phyloP scores from a whole-genome alignment of 2,329 filamentous ascomycete genomes.

The Cytospora leucostoma region DNA sequence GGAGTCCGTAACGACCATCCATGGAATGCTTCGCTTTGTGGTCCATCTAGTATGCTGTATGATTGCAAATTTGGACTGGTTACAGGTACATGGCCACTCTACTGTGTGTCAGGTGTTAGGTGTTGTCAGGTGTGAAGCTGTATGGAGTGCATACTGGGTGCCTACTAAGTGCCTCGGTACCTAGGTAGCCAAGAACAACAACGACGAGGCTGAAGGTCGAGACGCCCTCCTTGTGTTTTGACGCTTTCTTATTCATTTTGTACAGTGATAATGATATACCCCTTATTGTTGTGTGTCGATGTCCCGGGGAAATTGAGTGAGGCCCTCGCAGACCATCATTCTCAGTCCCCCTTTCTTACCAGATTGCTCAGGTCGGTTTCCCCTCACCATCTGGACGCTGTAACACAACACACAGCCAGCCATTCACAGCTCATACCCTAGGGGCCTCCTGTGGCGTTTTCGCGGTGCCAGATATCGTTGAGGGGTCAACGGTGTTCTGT shows the following conservation, averaged over 20 bases:
- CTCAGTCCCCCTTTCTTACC: too few relatives aligned
- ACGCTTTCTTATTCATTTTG: neutral
- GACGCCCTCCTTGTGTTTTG: neutral
- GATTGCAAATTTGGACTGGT: neutral
- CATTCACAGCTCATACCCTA: constrained; percentile 17
- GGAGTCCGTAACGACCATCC: neutral
- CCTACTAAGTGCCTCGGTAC: too few relatives aligned
- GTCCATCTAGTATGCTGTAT: neutral
- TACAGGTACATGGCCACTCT: too few relatives aligned
- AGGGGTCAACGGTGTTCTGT: constrained; percentile 25
- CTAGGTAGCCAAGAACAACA: neutral
- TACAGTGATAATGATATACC: neutral
- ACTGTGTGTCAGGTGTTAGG: too few relatives aligned
- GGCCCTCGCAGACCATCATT: too few relatives aligned
- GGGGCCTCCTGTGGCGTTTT: constrained; percentile 24
- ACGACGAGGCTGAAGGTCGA: neutral
- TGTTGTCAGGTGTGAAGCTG: neutral
- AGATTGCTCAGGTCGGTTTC: neutral
- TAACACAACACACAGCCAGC: constrained; percentile 7
- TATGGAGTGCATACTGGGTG: too few relatives aligned
- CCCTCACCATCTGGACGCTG: neutral
- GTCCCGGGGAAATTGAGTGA: too few relatives aligned
- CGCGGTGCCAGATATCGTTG: constrained; percentile 19
- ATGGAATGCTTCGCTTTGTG: neutral
- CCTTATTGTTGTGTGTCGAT: too few relatives aligned